Base-by-base conservation (phyloP, 768 basidiomycete genomes). In the Lentinula boryana region DNA sequence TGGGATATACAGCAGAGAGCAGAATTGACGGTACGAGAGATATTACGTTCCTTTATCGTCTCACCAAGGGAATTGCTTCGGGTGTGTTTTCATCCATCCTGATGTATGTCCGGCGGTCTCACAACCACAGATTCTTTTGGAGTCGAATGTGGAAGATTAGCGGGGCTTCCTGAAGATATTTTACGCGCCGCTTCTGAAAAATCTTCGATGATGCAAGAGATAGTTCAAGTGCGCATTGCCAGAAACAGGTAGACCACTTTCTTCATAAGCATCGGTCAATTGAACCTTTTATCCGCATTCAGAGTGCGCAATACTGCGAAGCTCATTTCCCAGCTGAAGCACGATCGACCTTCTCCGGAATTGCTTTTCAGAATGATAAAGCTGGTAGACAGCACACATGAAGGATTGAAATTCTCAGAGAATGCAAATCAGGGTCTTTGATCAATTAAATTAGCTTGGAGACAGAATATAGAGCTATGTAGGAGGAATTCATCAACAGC, bases 71-170 rank as follows among this genome's bases (percentile, higher is more conserved):
- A 10, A 75, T 93, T 38, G 88, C 93, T 3, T 76, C 80, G 63
- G 84, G 85, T 73, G 60, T 60, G 67, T 43, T 16, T 63, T 27
- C 23, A 27, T 16, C 56, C 32, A 23, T 31, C 21, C 36, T 62
- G 21, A 31, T 54, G 35, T n/a, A 33, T 6, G 18, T 35, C 60
- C 41, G 52, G n/a, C 38, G 41, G 33, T 21, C 56, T 18, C 23
- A 46, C 40, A 46, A 32, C 32, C 51, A 23, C 38, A 78, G 88
- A 88, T 67, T 94, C 92, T 0, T 98, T 95, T 69, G 95, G 95
- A 10, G 86, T 97, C 8, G 95, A 96, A 76, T 96, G 94, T 70
- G 94, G 87, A 7, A 83, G 93, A 48, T 80, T 98, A 27, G 96
- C 96, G 0, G 89, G 88, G 8, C 70, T 98, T 36, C 89, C 93